Base-by-base conservation (phyloP, 1,284 basidiomycete species). In the Cutaneotrichosporon sp. region DNA sequence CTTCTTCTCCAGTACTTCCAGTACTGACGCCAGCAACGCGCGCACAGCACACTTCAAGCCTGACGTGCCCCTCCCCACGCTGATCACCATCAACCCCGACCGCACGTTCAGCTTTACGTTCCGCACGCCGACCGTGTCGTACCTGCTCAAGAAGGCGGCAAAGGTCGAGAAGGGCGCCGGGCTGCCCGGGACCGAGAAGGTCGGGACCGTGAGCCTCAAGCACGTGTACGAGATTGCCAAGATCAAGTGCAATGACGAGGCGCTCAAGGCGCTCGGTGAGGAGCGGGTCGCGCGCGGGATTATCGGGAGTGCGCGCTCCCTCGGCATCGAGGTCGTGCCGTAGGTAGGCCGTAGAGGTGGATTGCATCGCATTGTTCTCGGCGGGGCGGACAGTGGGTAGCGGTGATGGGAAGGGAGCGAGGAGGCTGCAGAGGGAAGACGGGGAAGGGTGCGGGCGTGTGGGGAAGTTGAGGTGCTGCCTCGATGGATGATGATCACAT, bases 141-240 rank as follows among this genome's bases (percentile, higher is more conserved):
- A 93, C 80, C 89, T 99, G 67, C 84, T 99, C 71, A 97, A 95
- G 81, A 89, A 92, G 77, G 89, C 92, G 27, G 89, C 93, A 46
- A 90, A 89, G 10, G 88, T 98, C 72, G 90, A 93, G 71, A 95
- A 93, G 79, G 95, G 95, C 87, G 81, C 89, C 87, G 72, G 70
- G 2, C 56, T 56, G 11, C 62, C 68, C 11, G 67, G 67, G n/a
- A 38, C 61, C 2, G 25, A 69, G 75, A 81, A 84, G 63, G 83
- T 85, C 63, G 93, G 91, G 53, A 93, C 89, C 29, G 85, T 99
- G 72, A 91, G 87, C 69, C 84, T 99, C 73, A 99, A 99, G 83
- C 95, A 98, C 82, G 86, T 99, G 74, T 99, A 97, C 80, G 97
- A 99, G 84, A 98, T 99, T 75, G 94, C 97, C 42, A 97, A 92